These are phyloP conservation scores for Inga leiocalycina DNA, from an alignment of 306 rosid species.

Conservation along the genomic window DNA sequence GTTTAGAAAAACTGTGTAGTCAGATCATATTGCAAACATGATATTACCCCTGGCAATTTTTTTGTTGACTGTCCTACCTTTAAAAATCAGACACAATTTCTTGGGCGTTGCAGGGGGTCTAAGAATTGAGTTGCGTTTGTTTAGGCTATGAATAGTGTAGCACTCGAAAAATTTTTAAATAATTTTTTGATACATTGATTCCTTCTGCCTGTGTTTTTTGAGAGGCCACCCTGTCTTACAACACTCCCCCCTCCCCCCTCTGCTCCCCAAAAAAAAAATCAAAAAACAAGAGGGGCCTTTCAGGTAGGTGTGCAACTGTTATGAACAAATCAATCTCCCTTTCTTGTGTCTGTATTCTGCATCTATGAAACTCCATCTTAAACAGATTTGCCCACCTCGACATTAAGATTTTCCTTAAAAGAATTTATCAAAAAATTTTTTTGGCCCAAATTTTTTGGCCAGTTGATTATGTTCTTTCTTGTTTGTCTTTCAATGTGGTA, in stretches of 20 bases:
- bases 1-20: conserved; percentile 4
- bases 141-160: not conserved
- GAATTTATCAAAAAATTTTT: not conserved
- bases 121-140: not conserved
- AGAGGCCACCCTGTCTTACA: not conserved
- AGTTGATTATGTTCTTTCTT: conserved; percentile 44
- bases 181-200: not conserved
- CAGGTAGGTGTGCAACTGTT: conserved; percentile 1
- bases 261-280: too few relatives aligned
- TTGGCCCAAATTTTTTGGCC: conserved; percentile 28
- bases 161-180: not conserved
- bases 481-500: conserved; percentile 38
- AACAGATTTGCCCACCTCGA: conserved; percentile 20
- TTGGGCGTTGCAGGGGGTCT: not conserved
- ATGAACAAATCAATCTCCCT: not conserved
- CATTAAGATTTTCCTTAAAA: conserved; percentile 12
- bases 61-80: not conserved
- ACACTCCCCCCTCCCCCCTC: not conserved
- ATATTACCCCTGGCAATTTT: not conserved
- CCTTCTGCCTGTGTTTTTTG: not conserved
- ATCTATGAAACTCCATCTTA: not conserved
- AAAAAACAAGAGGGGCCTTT: not conserved
- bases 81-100: not conserved
- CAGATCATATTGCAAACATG: not conserved
- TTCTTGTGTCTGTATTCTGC: conserved; percentile 1